A percentile compares a stretch with the other conserved stretches of the same genome.
phyloP scores from a whole-genome alignment of 768 basidiomycete genomes.

The Calocera viscosa region DNA sequence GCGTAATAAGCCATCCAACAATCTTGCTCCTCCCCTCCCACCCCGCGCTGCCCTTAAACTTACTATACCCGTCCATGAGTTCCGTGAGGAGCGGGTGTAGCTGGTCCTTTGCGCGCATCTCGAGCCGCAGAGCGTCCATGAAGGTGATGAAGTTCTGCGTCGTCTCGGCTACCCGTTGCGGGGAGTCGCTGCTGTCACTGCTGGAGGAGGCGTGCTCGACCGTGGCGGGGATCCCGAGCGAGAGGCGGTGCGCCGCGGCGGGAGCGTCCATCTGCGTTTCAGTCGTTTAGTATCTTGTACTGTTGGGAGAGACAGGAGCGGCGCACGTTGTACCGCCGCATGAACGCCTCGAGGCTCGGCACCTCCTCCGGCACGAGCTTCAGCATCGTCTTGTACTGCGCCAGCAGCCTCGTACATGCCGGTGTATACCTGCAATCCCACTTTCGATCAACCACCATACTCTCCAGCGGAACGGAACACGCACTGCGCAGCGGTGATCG shows the following conservation, averaged over 20 bases:
- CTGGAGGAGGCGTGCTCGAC: conserved; percentile 83
- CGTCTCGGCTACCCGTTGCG: conserved; percentile 95
- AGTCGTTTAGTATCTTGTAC: not conserved
- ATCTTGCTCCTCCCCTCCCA: conserved; percentile 94
- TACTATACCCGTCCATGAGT: conserved; percentile 84
- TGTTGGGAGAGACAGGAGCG: not conserved
- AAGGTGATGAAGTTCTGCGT: conserved; percentile 99
- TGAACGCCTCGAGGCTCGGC: conserved; percentile 76
- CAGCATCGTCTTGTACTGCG: conserved; percentile 94
- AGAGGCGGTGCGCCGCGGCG: conserved; percentile 78
- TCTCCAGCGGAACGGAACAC: conserved; percentile 25
- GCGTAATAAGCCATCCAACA: conserved; percentile 89
- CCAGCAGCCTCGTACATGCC: conserved; percentile 83
- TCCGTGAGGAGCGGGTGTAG: conserved; percentile 90
- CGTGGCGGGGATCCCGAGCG: conserved; percentile 90
- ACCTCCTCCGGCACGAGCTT: conserved; percentile 89
- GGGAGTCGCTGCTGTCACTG: conserved; percentile 80
- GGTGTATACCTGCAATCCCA: conserved; percentile 79
- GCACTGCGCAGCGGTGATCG: conserved; percentile 80
- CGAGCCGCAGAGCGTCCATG: conserved; percentile 91
- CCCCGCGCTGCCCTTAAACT: conserved; percentile 88
- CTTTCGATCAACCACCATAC: conserved; percentile 10
- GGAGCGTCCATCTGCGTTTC: conserved; percentile 70
- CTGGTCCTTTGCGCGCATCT: conserved; percentile 91
- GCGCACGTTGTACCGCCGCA: conserved; percentile 70